phyloP scores from a whole-genome alignment of 208 protist species.

The Trypanosoma scelopori region DNA sequence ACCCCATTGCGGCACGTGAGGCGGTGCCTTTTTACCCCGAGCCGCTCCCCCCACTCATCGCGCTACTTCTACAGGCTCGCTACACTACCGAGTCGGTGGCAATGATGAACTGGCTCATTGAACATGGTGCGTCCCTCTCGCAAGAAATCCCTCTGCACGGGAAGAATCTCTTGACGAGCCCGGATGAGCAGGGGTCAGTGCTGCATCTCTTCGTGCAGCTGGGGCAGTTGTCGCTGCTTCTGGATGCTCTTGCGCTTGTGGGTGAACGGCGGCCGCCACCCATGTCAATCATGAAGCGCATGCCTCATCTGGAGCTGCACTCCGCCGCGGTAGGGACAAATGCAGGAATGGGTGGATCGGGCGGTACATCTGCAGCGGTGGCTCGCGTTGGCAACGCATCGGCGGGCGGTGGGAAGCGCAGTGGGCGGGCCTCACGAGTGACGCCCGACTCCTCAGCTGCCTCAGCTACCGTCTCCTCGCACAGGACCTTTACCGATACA shows the following conservation, averaged over 20 bases:
- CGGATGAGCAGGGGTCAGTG: conserved; percentile 42
- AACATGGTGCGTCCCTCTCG: conserved; percentile 55
- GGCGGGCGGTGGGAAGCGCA: background rate
- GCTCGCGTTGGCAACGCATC: conserved; percentile 8
- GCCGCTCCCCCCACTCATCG: conserved; percentile 37
- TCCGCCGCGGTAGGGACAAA: background rate
- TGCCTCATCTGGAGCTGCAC: background rate
- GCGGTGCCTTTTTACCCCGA: conserved; percentile 39
- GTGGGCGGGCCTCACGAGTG: background rate
- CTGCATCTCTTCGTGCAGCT: conserved; percentile 73
- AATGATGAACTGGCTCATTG: conserved; percentile 52
- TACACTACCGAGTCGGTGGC: conserved; percentile 34
- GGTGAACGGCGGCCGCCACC: conserved; percentile 30
- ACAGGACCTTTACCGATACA: background rate
- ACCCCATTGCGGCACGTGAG: conserved; percentile 57
- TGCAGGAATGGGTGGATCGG: background rate
- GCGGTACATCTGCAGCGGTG: background rate
- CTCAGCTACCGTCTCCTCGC: background rate
- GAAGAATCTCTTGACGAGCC: conserved; percentile 10
- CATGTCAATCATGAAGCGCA: conserved; percentile 14
- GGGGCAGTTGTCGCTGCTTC: conserved; percentile 53
- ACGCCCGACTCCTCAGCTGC: background rate
- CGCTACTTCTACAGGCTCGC: conserved; percentile 47
- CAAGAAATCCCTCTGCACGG: conserved; percentile 41
- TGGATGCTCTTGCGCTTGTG: conserved; percentile 53